phyloP scores from a whole-genome alignment of 108 stramenopile species.

The Licmophora abbreviata region DNA sequence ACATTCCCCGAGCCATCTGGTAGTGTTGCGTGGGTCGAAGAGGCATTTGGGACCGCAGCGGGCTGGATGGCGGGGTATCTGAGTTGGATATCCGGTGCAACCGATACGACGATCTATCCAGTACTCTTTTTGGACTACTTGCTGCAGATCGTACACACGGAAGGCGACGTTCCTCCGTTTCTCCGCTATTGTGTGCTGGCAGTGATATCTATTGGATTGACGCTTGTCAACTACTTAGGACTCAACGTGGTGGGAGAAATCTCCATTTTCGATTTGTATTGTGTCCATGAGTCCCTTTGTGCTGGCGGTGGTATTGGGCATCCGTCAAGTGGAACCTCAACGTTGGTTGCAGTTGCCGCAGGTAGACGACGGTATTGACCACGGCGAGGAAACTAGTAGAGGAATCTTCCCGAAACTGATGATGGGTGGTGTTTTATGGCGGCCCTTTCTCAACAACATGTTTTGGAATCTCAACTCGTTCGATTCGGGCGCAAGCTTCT shows the following conservation, averaged over 20 bases:
- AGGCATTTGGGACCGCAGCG: constrained; percentile 79
- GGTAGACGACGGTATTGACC: constrained; percentile 31
- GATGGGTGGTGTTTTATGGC: constrained; percentile 74
- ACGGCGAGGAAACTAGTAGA: constrained; percentile 25
- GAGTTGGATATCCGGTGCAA: constrained; percentile 82
- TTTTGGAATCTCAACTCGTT: constrained; percentile 96
- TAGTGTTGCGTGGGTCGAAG: constrained; percentile 88
- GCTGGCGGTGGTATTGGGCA: constrained; percentile 62
- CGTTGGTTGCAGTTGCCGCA: constrained; percentile 75
- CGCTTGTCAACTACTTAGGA: constrained; percentile 83
- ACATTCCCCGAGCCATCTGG: constrained; percentile 89
- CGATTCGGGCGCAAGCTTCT: constrained; percentile 79
- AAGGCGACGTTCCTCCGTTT: constrained; percentile 8
- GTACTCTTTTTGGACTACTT: constrained; percentile 80
- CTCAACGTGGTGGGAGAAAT: constrained; percentile 80
- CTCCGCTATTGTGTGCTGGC: constrained; percentile 37
- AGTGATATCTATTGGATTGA: constrained; percentile 43
- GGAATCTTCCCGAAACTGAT: constrained; percentile 23
- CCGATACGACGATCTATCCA: constrained; percentile 88
- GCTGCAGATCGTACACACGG: constrained; percentile 31
- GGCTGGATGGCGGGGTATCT: constrained; percentile 86
- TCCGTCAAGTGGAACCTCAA: constrained; percentile 55
- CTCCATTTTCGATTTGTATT: constrained; percentile 67
- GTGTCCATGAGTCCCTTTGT: constrained; percentile 90
- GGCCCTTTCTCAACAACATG: constrained; percentile 88